Percentiles rank a stretch among this genome's conserved stretches.
Evolutionary conservation across 352 stramenopile species (phyloP).

Genomic region (Phytophthora nicotianae): DNA sequence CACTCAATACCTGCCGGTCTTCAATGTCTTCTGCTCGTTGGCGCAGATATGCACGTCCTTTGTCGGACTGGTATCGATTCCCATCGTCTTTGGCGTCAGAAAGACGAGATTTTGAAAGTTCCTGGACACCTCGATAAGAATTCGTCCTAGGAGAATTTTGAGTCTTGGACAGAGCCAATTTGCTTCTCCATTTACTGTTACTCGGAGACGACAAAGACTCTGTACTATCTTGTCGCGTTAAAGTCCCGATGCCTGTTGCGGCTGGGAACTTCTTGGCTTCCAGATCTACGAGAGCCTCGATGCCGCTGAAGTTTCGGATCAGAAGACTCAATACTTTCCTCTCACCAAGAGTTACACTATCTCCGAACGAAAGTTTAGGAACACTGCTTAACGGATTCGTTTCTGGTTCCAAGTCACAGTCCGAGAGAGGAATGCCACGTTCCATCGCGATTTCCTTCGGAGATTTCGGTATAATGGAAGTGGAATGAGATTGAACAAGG

Average conservation of each 20-base stretch:
- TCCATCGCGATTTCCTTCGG: conserved; percentile 48
- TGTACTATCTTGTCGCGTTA: neutral
- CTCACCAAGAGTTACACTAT: conserved; percentile 62
- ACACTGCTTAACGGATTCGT: conserved; percentile 36
- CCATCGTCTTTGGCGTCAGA: conserved; percentile 46
- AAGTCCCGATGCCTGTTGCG: neutral
- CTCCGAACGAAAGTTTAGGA: conserved; percentile 70
- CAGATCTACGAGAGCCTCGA: conserved; percentile 65
- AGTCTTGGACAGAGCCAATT: conserved; percentile 3
- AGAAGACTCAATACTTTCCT: conserved; percentile 52
- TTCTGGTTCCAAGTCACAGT: conserved; percentile 58
- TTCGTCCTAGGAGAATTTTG: conserved; percentile 11
- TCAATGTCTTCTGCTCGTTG: conserved; percentile 48
- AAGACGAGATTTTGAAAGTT: conserved; percentile 39
- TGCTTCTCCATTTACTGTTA: conserved; percentile 16
- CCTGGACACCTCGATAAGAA: conserved; percentile 14
- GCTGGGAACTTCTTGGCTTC: conserved; percentile 64
- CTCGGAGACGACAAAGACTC: conserved; percentile 15
- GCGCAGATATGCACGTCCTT: conserved; percentile 49
- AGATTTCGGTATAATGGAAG: conserved; percentile 28
- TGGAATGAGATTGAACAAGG: conserved; percentile 30
- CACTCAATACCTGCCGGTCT: conserved; percentile 50
- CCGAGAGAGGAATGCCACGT: conserved; percentile 41
- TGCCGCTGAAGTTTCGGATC: conserved; percentile 82
- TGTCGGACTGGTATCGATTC: conserved; percentile 63